Conservation (phyloP, 2,329 filamentous ascomycete genomes). For the Furcasterigmium furcatum region DNA sequence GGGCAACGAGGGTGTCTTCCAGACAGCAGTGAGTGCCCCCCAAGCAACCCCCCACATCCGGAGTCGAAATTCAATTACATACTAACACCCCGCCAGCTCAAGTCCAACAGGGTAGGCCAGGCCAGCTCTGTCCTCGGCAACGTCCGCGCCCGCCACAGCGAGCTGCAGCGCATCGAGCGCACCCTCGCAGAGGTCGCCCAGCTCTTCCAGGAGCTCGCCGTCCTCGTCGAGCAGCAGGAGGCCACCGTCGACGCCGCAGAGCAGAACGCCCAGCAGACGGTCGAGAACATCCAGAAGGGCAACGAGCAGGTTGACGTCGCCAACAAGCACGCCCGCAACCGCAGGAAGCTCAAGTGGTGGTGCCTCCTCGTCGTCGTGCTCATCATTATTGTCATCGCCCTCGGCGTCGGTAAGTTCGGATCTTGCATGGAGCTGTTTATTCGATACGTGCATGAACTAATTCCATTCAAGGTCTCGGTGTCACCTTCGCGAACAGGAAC, state of each 20-base stretch:
- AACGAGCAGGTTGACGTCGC: slow-evolving; percentile 68
- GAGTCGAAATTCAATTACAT: neutral
- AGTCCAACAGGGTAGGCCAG: slow-evolving; percentile 70
- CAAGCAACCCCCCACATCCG: neutral
- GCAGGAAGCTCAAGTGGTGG: slow-evolving; percentile 80
- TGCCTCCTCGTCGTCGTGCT: slow-evolving; percentile 61
- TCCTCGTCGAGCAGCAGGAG: slow-evolving; percentile 72
- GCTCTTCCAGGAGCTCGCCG: slow-evolving; percentile 73
- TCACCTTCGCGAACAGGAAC: slow-evolving; percentile 24
- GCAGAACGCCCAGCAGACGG: slow-evolving; percentile 62
- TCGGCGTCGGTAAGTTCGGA: slow-evolving; percentile 53
- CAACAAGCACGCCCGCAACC: slow-evolving; percentile 62
- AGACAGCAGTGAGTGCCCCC: slow-evolving; percentile 64
- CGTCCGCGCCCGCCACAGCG: slow-evolving; percentile 78
- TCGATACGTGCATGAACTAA: too few relatives aligned
- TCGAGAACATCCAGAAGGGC: slow-evolving; percentile 63
- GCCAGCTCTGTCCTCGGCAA: slow-evolving; percentile 72
- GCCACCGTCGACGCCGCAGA: slow-evolving; percentile 59
- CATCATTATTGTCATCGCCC: slow-evolving; percentile 52
- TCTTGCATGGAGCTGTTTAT: too few relatives aligned
- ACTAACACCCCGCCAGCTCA: slow-evolving; percentile 49
- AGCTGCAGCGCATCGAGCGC: slow-evolving; percentile 76
- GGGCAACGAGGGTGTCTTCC: slow-evolving; percentile 78
- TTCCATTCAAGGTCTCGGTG: too few relatives aligned
- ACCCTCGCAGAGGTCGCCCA: slow-evolving; percentile 67